Evolutionary conservation across 768 basidiomycete species (phyloP), one percentile per base, ranked within the genome.

Genomic region (Panellus pusillus): DNA sequence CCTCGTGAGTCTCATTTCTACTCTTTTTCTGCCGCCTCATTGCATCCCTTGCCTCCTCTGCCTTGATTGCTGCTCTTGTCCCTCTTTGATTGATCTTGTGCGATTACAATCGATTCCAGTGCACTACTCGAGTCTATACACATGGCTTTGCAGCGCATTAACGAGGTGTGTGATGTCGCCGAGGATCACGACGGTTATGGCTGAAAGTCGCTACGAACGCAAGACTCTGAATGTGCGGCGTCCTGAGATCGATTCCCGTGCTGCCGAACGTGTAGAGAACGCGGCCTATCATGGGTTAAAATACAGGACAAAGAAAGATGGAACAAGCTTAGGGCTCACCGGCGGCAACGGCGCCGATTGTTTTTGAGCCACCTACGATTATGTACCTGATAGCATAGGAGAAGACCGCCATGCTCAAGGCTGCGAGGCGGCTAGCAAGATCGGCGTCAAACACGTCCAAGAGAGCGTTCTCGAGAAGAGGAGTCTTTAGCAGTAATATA

Each of bases 61-160:
- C 62, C 59, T 58, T 65, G 19, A 51, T 60, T 43, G 47, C 44
- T 57, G 53, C 37, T 36, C 60, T 38, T 55, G 58, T 55, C 60
- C 51, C 51, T 58, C 58, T 64, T 66, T 55, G 43, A 57, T 63
- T 72, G 74, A 76, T 78, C 74, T 69, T 61, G 67, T 71, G 70
- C 74, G 74, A 78, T 76, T 70, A 64, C 61, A 63, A 64, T 63
- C 67, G 61, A 64, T 60, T 55, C 41, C 57, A 24, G 50, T 36
- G 31, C 42, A 40, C 47, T 17, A 54, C 50, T 52, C 60, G 62
- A 62, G 57, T 66, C 52, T 58, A 65, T 55, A 50, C 57, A 64
- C 65, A 98, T 98, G 96, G 94, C 96, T 68, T 82, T 97, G 63
- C 97, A 96, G 82, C 96, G 96, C 82, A 98, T 98, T 79, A 96